Base-by-base conservation (phyloP, 768 basidiomycete species). In the Arthromyces matolae region DNA sequence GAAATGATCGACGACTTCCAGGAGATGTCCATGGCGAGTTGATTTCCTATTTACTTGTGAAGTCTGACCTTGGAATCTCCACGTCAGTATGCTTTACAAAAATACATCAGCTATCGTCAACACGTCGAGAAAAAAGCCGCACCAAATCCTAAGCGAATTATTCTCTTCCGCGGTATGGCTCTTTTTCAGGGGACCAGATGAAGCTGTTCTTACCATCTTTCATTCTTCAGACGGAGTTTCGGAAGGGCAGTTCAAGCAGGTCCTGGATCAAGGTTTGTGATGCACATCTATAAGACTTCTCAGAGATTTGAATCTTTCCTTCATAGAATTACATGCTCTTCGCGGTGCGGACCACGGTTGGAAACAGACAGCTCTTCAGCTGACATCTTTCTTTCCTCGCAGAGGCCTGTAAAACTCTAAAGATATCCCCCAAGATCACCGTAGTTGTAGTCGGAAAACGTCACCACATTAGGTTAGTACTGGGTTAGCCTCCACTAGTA, bases 1-100 rank as follows among this genome's bases (percentile, higher is more conserved):
- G 90, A 92, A 57, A 87, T 91, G 59, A 91, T 92, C 24, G 79
- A 80, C 19, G 85, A 86, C 33, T 58, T 92, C 20, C 66, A 77
- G 34, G 67, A 66, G 0, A 92, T 91, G 89, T 71, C 75, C 39
- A 72, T 74, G 62, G 86, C 81, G 38, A 31, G 47, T 61, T 25
- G n/a, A 50, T 4, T 32, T 39, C 25, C 19, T 45, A 24, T 20
- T 47, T 22, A 13, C 24, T 33, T 24, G 27, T 29, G 13, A 29
- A 8, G 13, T 7, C 14, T 39, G 32, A 36, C 23, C 16, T 27
- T n/a, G n/a, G n/a, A n/a, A n/a, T n/a, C n/a, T 40, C 33, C 28
- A 33, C 25, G 40, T 37, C 55, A 84, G 83, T 67, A 78, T 47
- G 67, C 82, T 18, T 59, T 89, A 39, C 56, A 25, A 3, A 78